Conservation (phyloP, 106 monocot genomes). For the Agapanthus africanus region DNA sequence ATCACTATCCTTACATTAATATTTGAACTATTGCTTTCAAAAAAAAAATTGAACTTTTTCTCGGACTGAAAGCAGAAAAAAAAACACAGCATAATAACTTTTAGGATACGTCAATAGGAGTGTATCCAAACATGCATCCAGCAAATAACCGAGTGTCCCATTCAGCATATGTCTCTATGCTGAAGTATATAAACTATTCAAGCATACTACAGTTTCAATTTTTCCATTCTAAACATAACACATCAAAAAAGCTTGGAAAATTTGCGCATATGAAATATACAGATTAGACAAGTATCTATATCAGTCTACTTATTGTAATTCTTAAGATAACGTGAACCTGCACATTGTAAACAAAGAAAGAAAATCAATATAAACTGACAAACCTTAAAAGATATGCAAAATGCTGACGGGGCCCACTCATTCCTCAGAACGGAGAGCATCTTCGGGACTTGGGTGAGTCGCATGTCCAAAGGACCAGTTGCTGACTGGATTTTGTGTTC, state of each 20-base stretch:
- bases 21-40: too few species aligned
- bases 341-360: background rate
- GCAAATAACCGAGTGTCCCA: background rate
- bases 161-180: too few species aligned
- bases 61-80: background rate
- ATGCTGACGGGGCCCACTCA: constrained; percentile 77
- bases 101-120: background rate
- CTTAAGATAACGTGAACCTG: background rate
- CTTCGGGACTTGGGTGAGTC: constrained; percentile 87
- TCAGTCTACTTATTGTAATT: too few species aligned
- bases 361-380: constrained; percentile 1
- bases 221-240: background rate
- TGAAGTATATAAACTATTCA: too few species aligned
- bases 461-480: constrained; percentile 83
- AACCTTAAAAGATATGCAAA: constrained; percentile 95
- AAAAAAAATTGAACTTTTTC: too few species aligned
- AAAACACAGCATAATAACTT: too few species aligned
- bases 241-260: background rate
- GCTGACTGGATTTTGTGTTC: constrained; percentile 95
- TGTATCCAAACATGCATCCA: background rate
- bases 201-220: background rate
- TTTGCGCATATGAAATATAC: background rate
- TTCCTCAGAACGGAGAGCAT: constrained; percentile 73
- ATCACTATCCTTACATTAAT: too few species aligned
- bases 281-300: background rate